phyloP scores from a whole-genome alignment of 2,329 filamentous ascomycete genomes.

The Hirsutella minnesotensis region DNA sequence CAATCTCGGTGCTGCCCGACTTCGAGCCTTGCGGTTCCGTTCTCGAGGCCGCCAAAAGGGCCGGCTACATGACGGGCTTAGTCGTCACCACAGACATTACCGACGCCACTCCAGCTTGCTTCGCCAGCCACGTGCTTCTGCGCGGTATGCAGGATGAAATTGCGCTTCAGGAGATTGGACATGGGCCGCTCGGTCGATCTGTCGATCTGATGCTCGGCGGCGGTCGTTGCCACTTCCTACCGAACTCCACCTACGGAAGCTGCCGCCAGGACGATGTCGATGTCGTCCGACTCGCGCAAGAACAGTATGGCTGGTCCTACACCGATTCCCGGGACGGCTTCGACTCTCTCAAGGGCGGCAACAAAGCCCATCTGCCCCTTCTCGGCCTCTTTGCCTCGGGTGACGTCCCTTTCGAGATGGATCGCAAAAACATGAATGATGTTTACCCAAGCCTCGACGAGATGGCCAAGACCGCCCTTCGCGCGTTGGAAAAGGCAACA shows the following conservation, averaged over 20 bases:
- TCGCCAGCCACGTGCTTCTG: conserved; percentile 75
- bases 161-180: conserved; percentile 81
- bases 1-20: conserved; percentile 81
- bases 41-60: conserved; percentile 83
- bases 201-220: conserved; percentile 91
- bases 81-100: conserved; percentile 93
- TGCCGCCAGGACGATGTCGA: conserved; percentile 74
- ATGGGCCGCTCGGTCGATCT: conserved; percentile 73
- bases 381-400: conserved; percentile 72
- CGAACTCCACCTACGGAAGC: conserved; percentile 68
- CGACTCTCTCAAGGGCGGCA: conserved; percentile 57
- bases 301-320: conserved; percentile 71
- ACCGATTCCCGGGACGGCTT: conserved; percentile 62
- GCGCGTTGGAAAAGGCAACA: conserved; percentile 69
- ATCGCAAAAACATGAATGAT: conserved; percentile 67
- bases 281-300: conserved; percentile 58
- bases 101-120: conserved; percentile 92
- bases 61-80: conserved; percentile 83
- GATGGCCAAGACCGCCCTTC: conserved; percentile 77
- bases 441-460: conserved; percentile 82
- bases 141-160: conserved; percentile 80
- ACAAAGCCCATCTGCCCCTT: conserved; percentile 62
- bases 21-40: conserved; percentile 81
- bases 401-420: conserved; percentile 89
- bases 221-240: conserved; percentile 83